Base-by-base conservation (phyloP, 768 basidiomycete species). In the Lyophyllum atratum region DNA sequence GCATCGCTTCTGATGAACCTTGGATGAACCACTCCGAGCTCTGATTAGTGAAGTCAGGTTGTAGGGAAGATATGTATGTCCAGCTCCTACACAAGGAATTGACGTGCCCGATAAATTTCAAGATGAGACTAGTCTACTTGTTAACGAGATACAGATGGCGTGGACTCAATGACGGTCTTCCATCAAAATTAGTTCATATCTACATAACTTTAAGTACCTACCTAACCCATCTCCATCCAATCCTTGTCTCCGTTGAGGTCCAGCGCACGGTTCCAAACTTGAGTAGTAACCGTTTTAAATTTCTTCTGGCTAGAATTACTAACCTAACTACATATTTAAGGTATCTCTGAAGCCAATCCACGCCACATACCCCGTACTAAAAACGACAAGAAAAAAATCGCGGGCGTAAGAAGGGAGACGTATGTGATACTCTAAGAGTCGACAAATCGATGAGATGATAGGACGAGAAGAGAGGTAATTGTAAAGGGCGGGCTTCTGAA, bases 351-450 rank as follows among this genome's bases (percentile, higher is more conserved):
- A 45, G 51, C 37, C 40, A 56, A 46, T 57, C 49, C 59, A 49
- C 51, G 33, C 40, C 43, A 49, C 49, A 51, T 29, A 62, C 48
- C 55, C 39, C 52, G 54, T 40, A 53, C 48, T 29, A 59, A 49
- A 39, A 46, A 55, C 26, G 34, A 60, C 55, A 43, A 33, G 29
- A 40, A 42, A 52, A 54, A 28, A n/a, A 52, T 52, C 45, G 49
- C 21, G 25, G 14, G 50, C 47, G 55, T 59, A 58, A 28, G 26
- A 39, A 25, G 34, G 34, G 28, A 40, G 54, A 48, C 34, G 58
- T 19, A 24, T 34, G 52, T 48, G 40, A 52, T 62, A 62, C 51
- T 63, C 61, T 63, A 63, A 39, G 37, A 58, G 49, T 51, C 19
- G 43, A 43, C 52, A 60, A 54, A 63, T 63, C 29, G 29, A 49